phyloP scores from a whole-genome alignment of 2,329 filamentous ascomycete genomes.

The Nigrograna mackinnonii region DNA sequence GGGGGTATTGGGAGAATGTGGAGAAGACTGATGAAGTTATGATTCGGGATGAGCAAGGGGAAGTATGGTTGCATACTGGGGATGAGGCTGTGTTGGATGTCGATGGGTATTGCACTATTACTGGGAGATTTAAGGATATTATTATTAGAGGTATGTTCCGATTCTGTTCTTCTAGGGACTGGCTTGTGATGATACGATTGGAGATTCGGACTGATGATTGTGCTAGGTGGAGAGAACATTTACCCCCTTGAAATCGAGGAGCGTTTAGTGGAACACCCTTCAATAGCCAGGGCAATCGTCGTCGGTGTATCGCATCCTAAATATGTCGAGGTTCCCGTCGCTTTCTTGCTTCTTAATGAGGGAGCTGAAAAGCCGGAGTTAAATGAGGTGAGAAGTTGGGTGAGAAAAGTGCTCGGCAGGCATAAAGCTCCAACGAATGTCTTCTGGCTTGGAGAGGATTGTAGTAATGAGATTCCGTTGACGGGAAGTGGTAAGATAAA shows the following conservation, averaged over 20 bases:
- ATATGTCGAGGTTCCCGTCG: slow-evolving; percentile 73
- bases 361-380: slow-evolving; percentile 25
- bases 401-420: slow-evolving; percentile 39
- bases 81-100: slow-evolving; percentile 44
- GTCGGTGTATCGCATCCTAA: slow-evolving; percentile 71
- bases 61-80: slow-evolving; percentile 44
- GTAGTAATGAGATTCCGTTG: slow-evolving; percentile 39
- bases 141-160: slow-evolving; percentile 66
- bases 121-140: slow-evolving; percentile 77
- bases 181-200: neutral
- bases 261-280: slow-evolving; percentile 66
- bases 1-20: slow-evolving; percentile 67
- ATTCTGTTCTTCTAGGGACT: neutral
- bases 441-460: slow-evolving; percentile 71
- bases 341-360: slow-evolving; percentile 56
- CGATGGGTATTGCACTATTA: slow-evolving; percentile 68
- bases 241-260: slow-evolving; percentile 77
- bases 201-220: neutral
- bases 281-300: slow-evolving; percentile 67
- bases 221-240: slow-evolving; percentile 45
- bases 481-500: slow-evolving; percentile 51
- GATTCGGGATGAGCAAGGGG: slow-evolving; percentile 64
- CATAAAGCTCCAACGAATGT: slow-evolving; percentile 67
- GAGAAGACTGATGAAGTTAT: slow-evolving; percentile 76
- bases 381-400: slow-evolving; percentile 42